A percentile compares a stretch with the other conserved stretches of the same genome.
phyloP scores from a whole-genome alignment of 345 rosid genomes.

The Gynandropsis gynandra region DNA sequence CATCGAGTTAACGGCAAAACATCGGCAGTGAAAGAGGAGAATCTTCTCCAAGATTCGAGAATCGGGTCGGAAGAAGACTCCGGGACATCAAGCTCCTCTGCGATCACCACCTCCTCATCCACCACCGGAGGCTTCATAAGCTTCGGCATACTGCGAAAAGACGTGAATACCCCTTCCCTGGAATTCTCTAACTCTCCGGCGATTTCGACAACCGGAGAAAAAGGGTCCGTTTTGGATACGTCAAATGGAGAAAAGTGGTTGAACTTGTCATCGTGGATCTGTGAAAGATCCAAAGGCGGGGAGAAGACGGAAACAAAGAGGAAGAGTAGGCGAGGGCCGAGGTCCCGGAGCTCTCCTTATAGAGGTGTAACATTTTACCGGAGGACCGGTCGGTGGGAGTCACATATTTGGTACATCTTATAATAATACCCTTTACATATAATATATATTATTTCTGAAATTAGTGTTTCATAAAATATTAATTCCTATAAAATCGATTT shows the following conservation, averaged over 20 bases:
- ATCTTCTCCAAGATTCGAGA: not conserved
- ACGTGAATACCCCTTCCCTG: not conserved
- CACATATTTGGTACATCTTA: constrained; percentile 56
- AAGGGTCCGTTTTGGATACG: not conserved
- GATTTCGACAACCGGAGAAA: not conserved
- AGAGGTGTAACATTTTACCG: constrained; percentile 80
- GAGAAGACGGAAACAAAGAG: not conserved
- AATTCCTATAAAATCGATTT: not conserved
- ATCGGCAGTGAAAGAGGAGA: not conserved
- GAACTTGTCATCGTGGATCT: not conserved
- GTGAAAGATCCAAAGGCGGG: not conserved
- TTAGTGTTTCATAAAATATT: no score
- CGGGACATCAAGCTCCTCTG: not conserved
- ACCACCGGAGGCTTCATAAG: not conserved
- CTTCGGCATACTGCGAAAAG: not conserved
- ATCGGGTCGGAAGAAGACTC: not conserved
- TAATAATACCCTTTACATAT: not conserved
- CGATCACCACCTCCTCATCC: not conserved
- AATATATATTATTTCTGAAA: no score
- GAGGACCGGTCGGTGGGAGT: constrained; percentile 81
- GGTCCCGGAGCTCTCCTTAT: constrained; percentile 75
- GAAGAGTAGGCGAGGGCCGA: constrained; percentile 59
- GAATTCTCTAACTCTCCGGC: not conserved
- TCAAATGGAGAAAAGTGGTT: not conserved
- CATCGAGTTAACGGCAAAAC: no score